Percentiles rank a stretch among this genome's conserved stretches.
phyloP scores from a whole-genome alignment of 129 eudicot genomes.

The Tanacetum coccineum region DNA sequence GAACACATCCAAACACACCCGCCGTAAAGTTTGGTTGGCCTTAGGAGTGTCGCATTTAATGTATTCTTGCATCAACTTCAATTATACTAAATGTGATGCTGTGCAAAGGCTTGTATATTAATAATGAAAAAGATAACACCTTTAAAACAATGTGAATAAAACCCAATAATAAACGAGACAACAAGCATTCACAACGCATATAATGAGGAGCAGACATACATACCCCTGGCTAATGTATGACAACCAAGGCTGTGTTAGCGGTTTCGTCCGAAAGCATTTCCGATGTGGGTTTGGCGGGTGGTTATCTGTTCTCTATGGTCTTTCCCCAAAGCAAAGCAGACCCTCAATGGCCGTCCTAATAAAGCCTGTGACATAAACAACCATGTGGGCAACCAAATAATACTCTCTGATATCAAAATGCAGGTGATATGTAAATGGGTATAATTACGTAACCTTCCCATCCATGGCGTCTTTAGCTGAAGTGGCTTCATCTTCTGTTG shows the following conservation, averaged over 20 bases:
- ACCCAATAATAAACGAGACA: background rate
- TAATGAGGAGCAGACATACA: constrained; percentile 1
- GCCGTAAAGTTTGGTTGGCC: no score
- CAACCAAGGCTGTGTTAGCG: constrained; percentile 10
- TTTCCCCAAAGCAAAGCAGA: constrained; percentile 56
- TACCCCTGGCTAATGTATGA: constrained; percentile 11
- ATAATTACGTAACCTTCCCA: constrained; percentile 49
- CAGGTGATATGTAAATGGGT: background rate
- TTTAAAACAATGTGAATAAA: background rate
- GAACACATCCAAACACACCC: no score
- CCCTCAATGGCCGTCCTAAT: constrained; percentile 66
- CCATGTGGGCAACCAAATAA: background rate
- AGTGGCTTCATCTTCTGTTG: constrained; percentile 55
- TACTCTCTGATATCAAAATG: background rate
- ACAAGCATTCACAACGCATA: constrained; percentile 9
- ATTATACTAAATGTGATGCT: no score
- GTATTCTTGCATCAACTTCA: no score
- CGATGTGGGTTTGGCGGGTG: constrained; percentile 38
- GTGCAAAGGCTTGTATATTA: no score
- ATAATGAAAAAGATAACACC: no score
- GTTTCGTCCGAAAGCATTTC: constrained; percentile 21
- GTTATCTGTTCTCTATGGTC: constrained; percentile 59
- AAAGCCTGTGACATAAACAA: constrained; percentile 42
- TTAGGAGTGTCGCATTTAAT: no score
- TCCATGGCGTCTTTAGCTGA: constrained; percentile 84